Conservation (phyloP, 75 land plant species). For the Picea sitchensis region DNA sequence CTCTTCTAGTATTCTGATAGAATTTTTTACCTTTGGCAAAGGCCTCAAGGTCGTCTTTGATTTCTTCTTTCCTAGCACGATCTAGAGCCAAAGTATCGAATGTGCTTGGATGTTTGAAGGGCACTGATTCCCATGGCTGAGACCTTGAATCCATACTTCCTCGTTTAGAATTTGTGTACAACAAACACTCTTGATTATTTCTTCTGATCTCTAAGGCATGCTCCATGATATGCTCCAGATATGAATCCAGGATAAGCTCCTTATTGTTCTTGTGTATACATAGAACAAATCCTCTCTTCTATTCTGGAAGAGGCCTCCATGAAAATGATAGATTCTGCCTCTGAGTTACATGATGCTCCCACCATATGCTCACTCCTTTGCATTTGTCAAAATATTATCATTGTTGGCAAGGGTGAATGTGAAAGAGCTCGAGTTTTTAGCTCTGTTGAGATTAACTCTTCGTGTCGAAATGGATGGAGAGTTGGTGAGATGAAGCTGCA, state of each 20-base stretch:
- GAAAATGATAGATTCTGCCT: slow-evolving; percentile 42
- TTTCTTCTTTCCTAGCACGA: too few species aligned
- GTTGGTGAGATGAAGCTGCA: slow-evolving; percentile 57
- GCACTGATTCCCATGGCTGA: background rate
- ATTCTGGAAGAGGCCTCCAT: slow-evolving; percentile 28
- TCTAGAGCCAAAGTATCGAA: too few species aligned
- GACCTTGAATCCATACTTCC: slow-evolving; percentile 20
- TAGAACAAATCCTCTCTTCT: too few species aligned
- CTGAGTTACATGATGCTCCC: slow-evolving; percentile 55
- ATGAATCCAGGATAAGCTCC: background rate
- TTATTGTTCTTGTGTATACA: too few species aligned
- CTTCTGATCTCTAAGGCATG: too few species aligned
- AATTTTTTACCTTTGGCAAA: too few species aligned
- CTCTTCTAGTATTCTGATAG: too few species aligned
- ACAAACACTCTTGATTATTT: too few species aligned
- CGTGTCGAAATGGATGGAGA: slow-evolving; percentile 44
- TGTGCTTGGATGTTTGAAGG: too few species aligned
- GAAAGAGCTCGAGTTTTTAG: slow-evolving; percentile 63
- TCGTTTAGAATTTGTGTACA: background rate
- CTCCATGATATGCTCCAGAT: too few species aligned
- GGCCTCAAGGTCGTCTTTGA: too few species aligned
- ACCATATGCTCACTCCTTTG: slow-evolving; percentile 32
- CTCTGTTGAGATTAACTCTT: slow-evolving; percentile 56
- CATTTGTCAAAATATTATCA: slow-evolving; percentile 57
- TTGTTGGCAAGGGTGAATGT: slow-evolving; percentile 66